These are phyloP conservation scores for Starmera stellimalicola DNA, from an alignment of 1,139 yeast genomes.

Conservation along the genomic window DNA sequence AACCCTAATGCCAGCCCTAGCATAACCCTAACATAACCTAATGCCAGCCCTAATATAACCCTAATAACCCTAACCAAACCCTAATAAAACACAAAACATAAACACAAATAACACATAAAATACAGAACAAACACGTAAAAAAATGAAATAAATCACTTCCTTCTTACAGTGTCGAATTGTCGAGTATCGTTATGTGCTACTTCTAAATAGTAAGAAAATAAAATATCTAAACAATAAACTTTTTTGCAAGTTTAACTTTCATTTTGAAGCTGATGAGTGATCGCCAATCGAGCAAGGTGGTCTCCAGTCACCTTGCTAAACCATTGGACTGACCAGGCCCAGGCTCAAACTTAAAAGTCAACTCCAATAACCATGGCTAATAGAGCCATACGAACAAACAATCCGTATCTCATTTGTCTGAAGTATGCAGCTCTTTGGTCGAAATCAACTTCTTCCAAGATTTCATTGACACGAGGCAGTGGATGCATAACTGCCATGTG, in stretches of 20 bases:
- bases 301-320: constrained; percentile 9
- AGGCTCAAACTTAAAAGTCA: constrained; percentile 30
- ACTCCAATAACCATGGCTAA: constrained; percentile 96
- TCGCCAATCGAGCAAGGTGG: too few relatives aligned
- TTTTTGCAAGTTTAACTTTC: too few relatives aligned
- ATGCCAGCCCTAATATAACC: too few relatives aligned
- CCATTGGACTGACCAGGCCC: not conserved
- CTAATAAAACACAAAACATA: not conserved
- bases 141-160: constrained; percentile 1
- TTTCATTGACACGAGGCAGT: constrained; percentile 93
- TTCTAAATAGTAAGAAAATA: not conserved
- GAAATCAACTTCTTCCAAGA: constrained; percentile 95
- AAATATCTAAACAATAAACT: not conserved
- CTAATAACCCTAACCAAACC: too few relatives aligned
- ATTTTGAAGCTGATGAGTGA: too few relatives aligned
- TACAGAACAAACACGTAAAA: not conserved
- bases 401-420: constrained; percentile 98
- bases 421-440: constrained; percentile 99
- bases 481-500: constrained; percentile 99
- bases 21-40: too few relatives aligned
- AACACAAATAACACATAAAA: constrained; percentile 2
- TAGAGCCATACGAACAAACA: constrained; percentile 97
- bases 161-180: constrained; percentile 1
- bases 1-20: too few relatives aligned
- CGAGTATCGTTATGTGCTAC: not conserved